Evolutionary conservation across 164 flowering plant species (phyloP), one percentile per base, ranked within the genome.

Genomic region (Piper longum): DNA sequence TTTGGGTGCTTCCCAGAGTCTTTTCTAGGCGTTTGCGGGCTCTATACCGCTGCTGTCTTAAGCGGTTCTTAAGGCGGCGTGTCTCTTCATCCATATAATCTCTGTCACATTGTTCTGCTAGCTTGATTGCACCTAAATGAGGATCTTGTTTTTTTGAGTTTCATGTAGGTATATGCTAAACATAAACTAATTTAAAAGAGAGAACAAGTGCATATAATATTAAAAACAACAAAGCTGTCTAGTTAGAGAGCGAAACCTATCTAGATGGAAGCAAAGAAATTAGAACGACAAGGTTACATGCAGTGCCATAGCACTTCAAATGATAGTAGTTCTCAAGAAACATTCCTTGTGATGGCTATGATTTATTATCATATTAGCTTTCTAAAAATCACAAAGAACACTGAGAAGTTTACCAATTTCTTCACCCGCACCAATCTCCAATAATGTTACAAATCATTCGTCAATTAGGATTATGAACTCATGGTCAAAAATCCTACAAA

Each of bases 21-120:
- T 64, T 72, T 44, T 72, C 70, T 65, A 67, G 69, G 48, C 75
- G 75, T 62, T 75, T 75, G 16, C 73, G 69, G 39, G 69, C 75
- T 59, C 78, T 66, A 56, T 67, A 75, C 44, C 69, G 66, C 60
- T 72, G 78, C 45, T 75, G 77, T 69, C 74, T 69, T 60, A 66
- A n/a, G 64, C 75, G 59, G 59, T 72, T 75, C 71, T 67, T 72
- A 26, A 72, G 58, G 16, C 75, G 69, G 16, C 56, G 68, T 61
- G 62, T 57, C 66, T 72, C 75, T 26, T 67, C 36, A 59, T 75
- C 64, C 63, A 54, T 41, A 66, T 54, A 59, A 61, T 66, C 54
- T 64, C 65, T 64, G 58, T 67, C 69, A 61, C 62, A 62, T 48
- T 61, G 55, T 51, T 44, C 51, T 43, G 66, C 56, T 2, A 17